Conservation (phyloP, 352 stramenopile genomes). For the Albugo laibachii region DNA sequence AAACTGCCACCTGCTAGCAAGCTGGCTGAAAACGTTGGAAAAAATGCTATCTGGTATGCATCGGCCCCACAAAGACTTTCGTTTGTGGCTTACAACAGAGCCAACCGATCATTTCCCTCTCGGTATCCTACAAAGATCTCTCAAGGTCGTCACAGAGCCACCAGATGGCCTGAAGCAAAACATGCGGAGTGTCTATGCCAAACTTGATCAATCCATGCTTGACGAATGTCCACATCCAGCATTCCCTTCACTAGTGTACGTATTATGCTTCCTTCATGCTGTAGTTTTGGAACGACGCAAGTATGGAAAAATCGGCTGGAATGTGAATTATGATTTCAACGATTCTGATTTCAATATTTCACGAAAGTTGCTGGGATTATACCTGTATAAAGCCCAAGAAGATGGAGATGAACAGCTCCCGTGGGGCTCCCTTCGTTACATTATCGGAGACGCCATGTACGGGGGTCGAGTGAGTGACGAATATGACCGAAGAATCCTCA, state of each 20-base stretch:
- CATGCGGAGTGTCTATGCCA: constrained; percentile 85
- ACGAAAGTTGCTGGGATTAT: constrained; percentile 78
- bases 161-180: constrained; percentile 93
- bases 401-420: constrained; percentile 85
- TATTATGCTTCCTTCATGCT: constrained; percentile 89
- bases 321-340: constrained; percentile 95
- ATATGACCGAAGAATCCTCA: constrained; percentile 90
- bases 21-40: constrained; percentile 85
- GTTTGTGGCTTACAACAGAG: constrained; percentile 90
- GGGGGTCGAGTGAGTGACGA: constrained; percentile 90
- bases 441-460: constrained; percentile 96
- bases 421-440: constrained; percentile 87
- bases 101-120: constrained; percentile 89
- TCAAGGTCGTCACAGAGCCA: constrained; percentile 93
- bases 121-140: constrained; percentile 85
- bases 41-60: constrained; percentile 83
- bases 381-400: constrained; percentile 86
- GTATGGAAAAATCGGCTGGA: constrained; percentile 95
- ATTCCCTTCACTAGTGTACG: constrained; percentile 87
- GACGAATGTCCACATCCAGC: constrained; percentile 86
- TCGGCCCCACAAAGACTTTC: constrained; percentile 88
- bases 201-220: constrained; percentile 78
- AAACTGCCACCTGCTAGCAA: constrained; percentile 90
- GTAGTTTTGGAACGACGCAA: constrained; percentile 90
- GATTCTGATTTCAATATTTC: constrained; percentile 92